Percentiles rank a stretch among this genome's conserved stretches.
These are phyloP conservation scores for Lichtheimia ramosa DNA, from an alignment of 371 early-diverging fungal species.

Conservation along the genomic window DNA sequence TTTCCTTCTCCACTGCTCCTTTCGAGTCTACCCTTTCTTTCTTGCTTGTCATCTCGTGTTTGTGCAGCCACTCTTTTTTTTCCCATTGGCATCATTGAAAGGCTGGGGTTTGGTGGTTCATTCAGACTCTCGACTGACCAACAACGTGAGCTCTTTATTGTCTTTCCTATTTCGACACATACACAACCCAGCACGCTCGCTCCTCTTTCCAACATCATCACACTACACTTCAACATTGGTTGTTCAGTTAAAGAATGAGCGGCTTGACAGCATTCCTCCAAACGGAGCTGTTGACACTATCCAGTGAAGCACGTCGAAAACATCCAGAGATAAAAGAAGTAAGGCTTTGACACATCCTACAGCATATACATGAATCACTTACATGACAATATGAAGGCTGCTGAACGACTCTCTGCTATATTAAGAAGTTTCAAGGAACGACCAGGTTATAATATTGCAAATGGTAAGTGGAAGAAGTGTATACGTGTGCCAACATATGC, in stretches of 20 bases:
- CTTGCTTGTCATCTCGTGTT: no score
- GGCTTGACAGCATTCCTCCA: slow-evolving; percentile 72
- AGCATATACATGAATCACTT: neutral
- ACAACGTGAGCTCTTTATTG: no score
- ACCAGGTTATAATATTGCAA: slow-evolving; percentile 54
- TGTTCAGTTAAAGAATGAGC: slow-evolving; percentile 31
- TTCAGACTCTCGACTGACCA: no score
- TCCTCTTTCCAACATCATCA: no score
- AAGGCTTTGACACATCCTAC: neutral
- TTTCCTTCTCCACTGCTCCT: neutral
- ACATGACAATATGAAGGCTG: slow-evolving; percentile 37
- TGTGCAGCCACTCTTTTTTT: no score
- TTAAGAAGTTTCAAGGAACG: slow-evolving; percentile 61
- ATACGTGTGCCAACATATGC: neutral
- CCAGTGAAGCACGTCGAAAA: slow-evolving; percentile 88
- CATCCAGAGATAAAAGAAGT: slow-evolving; percentile 97
- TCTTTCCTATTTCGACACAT: no score
- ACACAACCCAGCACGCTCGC: no score
- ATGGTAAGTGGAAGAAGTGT: slow-evolving; percentile 29
- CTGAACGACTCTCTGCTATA: slow-evolving; percentile 59
- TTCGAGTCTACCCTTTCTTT: neutral
- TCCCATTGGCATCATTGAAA: no score
- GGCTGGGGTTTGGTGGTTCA: no score
- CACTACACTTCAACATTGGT: no score
- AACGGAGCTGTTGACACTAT: slow-evolving; percentile 84